Base-by-base conservation (phyloP, 2,329 filamentous ascomycete genomes). In the Westerdykella ornata region DNA sequence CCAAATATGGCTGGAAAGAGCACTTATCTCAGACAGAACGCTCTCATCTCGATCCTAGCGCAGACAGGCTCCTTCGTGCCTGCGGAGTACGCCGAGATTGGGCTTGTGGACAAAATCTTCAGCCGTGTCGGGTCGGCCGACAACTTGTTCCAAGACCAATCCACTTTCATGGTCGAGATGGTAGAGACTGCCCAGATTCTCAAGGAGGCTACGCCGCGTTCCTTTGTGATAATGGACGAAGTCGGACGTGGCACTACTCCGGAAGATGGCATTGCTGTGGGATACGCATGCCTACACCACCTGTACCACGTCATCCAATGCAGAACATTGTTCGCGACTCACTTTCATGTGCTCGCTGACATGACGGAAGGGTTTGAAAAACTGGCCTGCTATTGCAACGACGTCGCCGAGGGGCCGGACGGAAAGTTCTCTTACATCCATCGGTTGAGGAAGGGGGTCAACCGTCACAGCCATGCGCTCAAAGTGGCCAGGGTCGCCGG, bases 81-180 rank as follows among this genome's bases (percentile, higher is more conserved):
- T 0, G 92, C 92, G 0, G 78, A 83, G 17, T 85, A 87, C 62
- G 90, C 88, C 3, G 81, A 87, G 54, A 75, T 98, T 18, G 89
- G 90, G 1, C 74, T 98, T 33, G 88, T 96, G n/a, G 92, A 98
- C 68, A 88, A 90, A 56, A 84, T 98, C 40, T 97, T 94, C 71
- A 92, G 84, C 60, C 85, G 92, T 3, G 71, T 60, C 18, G 92
- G 92, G 1, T 94, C 88, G 1, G 92, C 90, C 1, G 94, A 98
- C 65, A 90, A 95, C 62, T 74, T 98, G n/a, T 96, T 85, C 69
- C 80, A 81, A 38, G 85, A 95, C 69, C 89, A 97, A 66, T 95
- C 88, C 39, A 98, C 94, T 0, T 98, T 98, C 67, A 97, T 98
- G 92, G 88, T 97, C 1, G 92, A 98, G 69, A 98, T 98, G 92